Evolutionary conservation across 495 filamentous ascomycete species (phyloP).

Genomic region (Achaetomiella virescens): DNA sequence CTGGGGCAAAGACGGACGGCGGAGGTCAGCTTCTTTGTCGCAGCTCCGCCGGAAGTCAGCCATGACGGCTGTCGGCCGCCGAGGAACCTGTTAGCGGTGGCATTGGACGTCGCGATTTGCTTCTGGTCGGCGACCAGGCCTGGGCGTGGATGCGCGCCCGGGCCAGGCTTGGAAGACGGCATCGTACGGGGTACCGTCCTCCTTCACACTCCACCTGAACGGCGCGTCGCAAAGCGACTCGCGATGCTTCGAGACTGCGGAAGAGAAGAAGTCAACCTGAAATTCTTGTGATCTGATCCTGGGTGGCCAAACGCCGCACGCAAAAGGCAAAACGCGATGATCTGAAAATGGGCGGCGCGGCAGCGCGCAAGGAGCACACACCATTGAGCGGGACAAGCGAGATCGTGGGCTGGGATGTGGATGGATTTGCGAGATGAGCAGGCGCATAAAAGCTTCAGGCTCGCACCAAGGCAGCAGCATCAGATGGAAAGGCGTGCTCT

Average conservation of each 20-base stretch:
- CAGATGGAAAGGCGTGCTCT: no score
- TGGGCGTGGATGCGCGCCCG: neutral
- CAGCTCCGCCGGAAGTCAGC: constrained; percentile 45
- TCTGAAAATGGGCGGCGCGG: neutral
- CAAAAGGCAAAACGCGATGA: neutral
- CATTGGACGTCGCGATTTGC: constrained; percentile 60
- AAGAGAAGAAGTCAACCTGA: neutral
- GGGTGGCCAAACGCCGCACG: neutral
- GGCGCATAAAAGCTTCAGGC: neutral
- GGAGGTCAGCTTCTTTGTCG: constrained; percentile 30
- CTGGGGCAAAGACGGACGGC: constrained; percentile 15
- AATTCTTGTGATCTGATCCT: no score
- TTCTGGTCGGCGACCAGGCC: constrained; percentile 8
- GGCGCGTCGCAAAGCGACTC: constrained; percentile 4
- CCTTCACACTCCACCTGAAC: constrained; percentile 10
- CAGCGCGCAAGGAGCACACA: constrained; percentile 1
- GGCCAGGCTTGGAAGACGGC: constrained; percentile 6
- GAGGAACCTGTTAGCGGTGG: constrained; percentile 60
- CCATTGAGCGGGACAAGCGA: neutral
- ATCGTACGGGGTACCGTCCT: constrained; percentile 11
- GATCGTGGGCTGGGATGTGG: neutral
- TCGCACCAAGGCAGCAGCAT: no score
- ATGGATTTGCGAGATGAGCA: neutral
- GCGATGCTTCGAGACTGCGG: constrained; percentile 8
- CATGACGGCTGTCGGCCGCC: constrained; percentile 61